Evolutionary conservation across 1,139 yeast genomes (phyloP), one percentile per base, ranked within the genome.

Genomic region (Candida tropicalis): DNA sequence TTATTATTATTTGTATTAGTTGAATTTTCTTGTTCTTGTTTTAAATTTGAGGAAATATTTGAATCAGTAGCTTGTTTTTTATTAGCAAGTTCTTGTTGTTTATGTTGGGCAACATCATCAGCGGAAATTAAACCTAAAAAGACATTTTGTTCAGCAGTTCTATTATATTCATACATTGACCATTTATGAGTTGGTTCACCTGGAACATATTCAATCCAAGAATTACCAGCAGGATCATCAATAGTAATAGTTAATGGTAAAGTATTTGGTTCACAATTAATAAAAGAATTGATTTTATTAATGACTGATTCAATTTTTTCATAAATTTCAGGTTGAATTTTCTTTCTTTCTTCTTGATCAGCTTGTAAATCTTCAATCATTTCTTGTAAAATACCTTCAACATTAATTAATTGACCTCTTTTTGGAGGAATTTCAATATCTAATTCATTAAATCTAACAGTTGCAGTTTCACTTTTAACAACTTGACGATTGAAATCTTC

Each of bases 211-310:
- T 90, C 97, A 44, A 95, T 84, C 96, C 97, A 95, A 2, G 98
- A 91, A 68, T 95, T 93, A 16, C 99, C 99, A 0, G 97, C 81
- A 26, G 99, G 98, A 66, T 93, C 99, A 63, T 91, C 97, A 15
- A 90, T 68, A 13, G 79, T 73, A 41, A 95, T 77, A 0, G 96
- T 87, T 50, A 93, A 62, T 2, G 99, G 99, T 47, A 90, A 68
- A 11, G 80, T 76, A 28, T 78, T 81, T 43, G 78, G 79, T 45
- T 82, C 82, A 45, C 89, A 93, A 20, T 76, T 74, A 22, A 88
- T 70, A 44, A 75, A 80, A 6, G 76, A 65, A 47, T 73, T 66
- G 31, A 90, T 82, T 55, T 79, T 84, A 24, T 58, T 62, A 46
- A 90, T 75, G 46, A 93, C 85, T 28, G 70, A 80, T 41, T 81